Conservation (phyloP, 306 rosid species). For the Trichosanthes cucumerina region DNA sequence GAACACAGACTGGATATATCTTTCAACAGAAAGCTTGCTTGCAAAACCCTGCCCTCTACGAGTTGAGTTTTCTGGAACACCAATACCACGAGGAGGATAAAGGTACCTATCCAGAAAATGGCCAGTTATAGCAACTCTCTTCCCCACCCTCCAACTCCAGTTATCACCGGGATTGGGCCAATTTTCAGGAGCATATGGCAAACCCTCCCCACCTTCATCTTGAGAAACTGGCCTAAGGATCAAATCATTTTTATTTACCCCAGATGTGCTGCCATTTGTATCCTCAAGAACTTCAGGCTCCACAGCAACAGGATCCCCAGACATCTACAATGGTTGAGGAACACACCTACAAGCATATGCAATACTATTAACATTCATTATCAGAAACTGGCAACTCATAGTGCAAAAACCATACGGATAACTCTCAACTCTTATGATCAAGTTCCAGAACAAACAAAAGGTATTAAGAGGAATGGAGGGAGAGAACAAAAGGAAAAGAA, state of each 20-base stretch:
- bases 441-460: background rate
- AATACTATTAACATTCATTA: background rate
- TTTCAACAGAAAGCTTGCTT: slow-evolving; percentile 66
- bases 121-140: slow-evolving; percentile 40
- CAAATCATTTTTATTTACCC: slow-evolving; percentile 3
- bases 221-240: slow-evolving; percentile 20
- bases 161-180: slow-evolving; percentile 70
- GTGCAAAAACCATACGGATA: background rate
- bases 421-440: background rate
- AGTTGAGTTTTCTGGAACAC: background rate
- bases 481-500: background rate
- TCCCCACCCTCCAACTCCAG: slow-evolving; percentile 82
- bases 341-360: background rate
- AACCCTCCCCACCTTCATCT: slow-evolving; percentile 51
- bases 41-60: slow-evolving; percentile 34
- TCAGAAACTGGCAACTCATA: background rate
- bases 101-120: slow-evolving; percentile 65
- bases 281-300: slow-evolving; percentile 21
- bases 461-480: background rate
- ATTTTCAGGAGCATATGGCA: slow-evolving; percentile 79
- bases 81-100: slow-evolving; percentile 46
- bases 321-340: background rate
- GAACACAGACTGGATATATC: slow-evolving; percentile 32
- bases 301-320: slow-evolving; percentile 33
- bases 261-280: slow-evolving; percentile 13